Base-by-base conservation (phyloP, 306 rosid species). In the Vicia sativa region DNA sequence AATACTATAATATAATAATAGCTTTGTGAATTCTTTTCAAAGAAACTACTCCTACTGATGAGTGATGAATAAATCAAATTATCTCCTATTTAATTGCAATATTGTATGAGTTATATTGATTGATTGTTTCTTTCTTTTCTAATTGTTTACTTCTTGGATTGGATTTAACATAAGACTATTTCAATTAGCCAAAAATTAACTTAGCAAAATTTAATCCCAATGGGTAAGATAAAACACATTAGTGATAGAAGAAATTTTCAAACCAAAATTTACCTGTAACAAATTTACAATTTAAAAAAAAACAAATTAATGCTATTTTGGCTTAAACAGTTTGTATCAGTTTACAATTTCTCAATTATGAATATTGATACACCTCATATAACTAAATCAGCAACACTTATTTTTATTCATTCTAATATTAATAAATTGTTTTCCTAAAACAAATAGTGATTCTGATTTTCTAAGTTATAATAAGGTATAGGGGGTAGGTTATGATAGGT, bases 41-140 rank as follows among this genome's bases (percentile, higher is more conserved):
- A 46, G 68, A 72, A 80, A 73, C 38, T 34, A 7, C 4, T 34
- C 71, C 38, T 34, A 7, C 4, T 34, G 38, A 34, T 7, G 9
- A 34, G 35, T 13, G 50, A 48, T 67, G 66, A 80, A 84, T 37
- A 77, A n/a, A 77, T 80, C 79, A 68, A 63, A 70, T 45, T 58
- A 53, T 37, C 43, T 26, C 58, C 18, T 60, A 76, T 81, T 67
- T 34, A 75, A 71, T 78, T 73, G 69, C 72, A 71, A 68, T 78
- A 65, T 72, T 68, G 73, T 58, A 58, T 71, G 58, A 65, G 70
- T 61, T 28, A 82, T 41, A 60, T 62, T 19, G 52, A 68, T 77
- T 77, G 73, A 77, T 67, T 79, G 49, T 72, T 67, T 56, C 53
- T 62, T 70, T 68, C 60, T 60, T 55, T 73, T 35, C 26, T 34